Evolutionary conservation across 768 basidiomycete species (phyloP), one percentile per base, ranked within the genome.

Genomic region (Boletus rufocinnamomeus): DNA sequence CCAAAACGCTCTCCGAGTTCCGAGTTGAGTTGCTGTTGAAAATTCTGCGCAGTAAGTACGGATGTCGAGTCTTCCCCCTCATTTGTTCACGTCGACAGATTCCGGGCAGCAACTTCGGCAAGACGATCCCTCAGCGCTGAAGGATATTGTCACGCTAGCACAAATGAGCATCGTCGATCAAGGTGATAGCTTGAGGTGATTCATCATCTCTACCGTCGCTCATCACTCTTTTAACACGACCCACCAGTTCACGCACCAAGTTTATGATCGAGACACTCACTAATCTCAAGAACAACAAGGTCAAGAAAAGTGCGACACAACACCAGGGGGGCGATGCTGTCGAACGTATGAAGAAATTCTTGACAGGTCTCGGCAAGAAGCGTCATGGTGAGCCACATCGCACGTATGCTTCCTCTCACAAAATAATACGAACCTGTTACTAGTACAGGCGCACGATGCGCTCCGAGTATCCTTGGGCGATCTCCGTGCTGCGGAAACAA

Each of bases 231-330:
- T 46, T 57, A 60, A 61, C 53, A 46, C 54, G 34, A 45, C 30
- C 14, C 23, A 16, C 44, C 63, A 97, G 93, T 71, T 94, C 95
- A 6, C 89, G 97, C 44, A 89, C 93, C 13, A 84, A 85, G 19
- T 98, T 98, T 76, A 97, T 98, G 95, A 77, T 97, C 57, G 97
- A 98, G 74, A 95, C 93, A 0, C 79, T 99, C 32, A 84, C 82
- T 6, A 93, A 95, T 71, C 82, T 98, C 55, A 96, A 96, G 72
- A 96, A 94, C 69, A 96, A 95, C 75, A 95, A 91, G 71, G 65
- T 83, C 52, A 91, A 88, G 69, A 77, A 83, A 54, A 80, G 82
- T 6, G 83, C 76, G 1, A 81, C 83, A 1, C 85, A 88, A 58
- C 85, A 86, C 58, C 86, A 88, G 59, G 88, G 86, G 7, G 80